Evolutionary conservation across 306 rosid genomes (phyloP), one percentile per base, ranked within the genome.

Genomic region (Quercus aquifolioides): DNA sequence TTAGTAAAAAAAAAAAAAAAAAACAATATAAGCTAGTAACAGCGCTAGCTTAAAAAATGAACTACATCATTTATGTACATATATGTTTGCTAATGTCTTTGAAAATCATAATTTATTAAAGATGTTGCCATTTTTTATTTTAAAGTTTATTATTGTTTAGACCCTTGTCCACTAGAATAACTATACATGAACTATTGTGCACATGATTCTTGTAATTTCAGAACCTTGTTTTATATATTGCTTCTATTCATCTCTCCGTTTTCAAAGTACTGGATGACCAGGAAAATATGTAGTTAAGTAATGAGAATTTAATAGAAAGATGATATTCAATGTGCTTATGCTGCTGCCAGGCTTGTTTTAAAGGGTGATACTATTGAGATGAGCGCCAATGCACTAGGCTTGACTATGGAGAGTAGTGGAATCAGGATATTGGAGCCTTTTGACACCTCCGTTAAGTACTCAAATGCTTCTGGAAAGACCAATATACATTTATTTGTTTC

Each of bases 341-440:
- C 55, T 74, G 69, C 71, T 79, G 43, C 20, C 85, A 95, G 99
- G 91, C 78, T 95, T 86, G 91, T 91, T 81, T 75, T 90, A 85
- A 95, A 87, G 89, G 99, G 94, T 35, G 89, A 86, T 79, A 88
- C 88, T 30, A 84, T 86, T 71, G 98, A 95, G 90, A 84, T 95
- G 89, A 91, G 85, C 72, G 96, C 96, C 72, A 90, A 93, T 78
- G 83, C 84, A 43, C 94, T 92, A 82, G 97, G 98, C 73, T 85
- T 95, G 85, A 90, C 97, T 6, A 93, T 95, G 98, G 98, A 95
- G 89, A 95, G 98, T 85, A 91, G 84, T 71, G 99, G 98, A 73
- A 87, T 91, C 89, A 86, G 90, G 83, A 93, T 95, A 88, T 78
- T 95, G 94, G 99, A 95, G 86, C 99, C 99, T 35, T 95, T 95